Evolutionary conservation across 2,329 filamentous ascomycete genomes (phyloP), one percentile per base, ranked within the genome.

Genomic region (Botrytis paeoniae): DNA sequence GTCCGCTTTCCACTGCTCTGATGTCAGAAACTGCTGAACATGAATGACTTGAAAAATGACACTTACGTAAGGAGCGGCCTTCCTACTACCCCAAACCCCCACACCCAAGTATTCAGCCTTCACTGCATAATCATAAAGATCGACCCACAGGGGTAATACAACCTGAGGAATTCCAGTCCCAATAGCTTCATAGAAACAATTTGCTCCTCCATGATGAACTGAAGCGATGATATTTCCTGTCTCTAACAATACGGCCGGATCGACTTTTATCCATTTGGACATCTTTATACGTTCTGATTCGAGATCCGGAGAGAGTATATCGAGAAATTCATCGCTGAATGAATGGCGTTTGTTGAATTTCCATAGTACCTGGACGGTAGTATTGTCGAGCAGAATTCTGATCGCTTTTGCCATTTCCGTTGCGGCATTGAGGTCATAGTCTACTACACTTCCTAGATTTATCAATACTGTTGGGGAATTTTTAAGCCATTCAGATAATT

Each of bases 141-240:
- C 85, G 0, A 81, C 77, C 85, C 85, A 85, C 0, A 82, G 70
- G 0, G 85, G 84, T 1, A 86, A 78, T 22, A 86, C 75, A 8
- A 86, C 75, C 51, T 86, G 85, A 4, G 85, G 82, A 9, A 84
- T 78, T 8, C 84, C 84, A 8, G 81, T 79, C 4, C 84, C 78
- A 68, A 84, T 77, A 6, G 82, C 82, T 75, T 86, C 85, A 35
- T 84, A 80, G 73, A 81, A 85, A 59, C 77, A 80, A 71, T 80
- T 81, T 2, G 82, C 77, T 4, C 82, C 82, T 16, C 82, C 82
- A 61, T 84, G 82, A 63, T 83, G 80, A 1, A 83, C 80, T 0
- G 75, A 80, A 5, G 75, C 73, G 2, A 79, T 73, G 9, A 83
- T 76, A 70, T 82, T 54, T 0, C 82, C 82, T 7, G 79, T 80